These are phyloP conservation scores for Rosa persica DNA, from an alignment of 306 rosid genomes.

Conservation along the genomic window DNA sequence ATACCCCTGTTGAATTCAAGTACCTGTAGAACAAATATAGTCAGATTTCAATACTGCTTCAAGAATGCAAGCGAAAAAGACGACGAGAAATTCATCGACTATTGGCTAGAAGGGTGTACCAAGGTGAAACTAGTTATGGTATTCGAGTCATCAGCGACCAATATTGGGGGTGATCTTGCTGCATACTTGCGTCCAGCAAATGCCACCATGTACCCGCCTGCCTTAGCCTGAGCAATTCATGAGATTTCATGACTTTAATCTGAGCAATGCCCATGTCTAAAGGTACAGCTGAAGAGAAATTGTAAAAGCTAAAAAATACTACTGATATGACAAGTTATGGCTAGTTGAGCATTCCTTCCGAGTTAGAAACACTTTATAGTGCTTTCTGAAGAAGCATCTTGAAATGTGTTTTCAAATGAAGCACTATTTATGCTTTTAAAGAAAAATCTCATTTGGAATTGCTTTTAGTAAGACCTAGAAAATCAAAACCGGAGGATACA, in stretches of 20 bases:
- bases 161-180: slow-evolving; percentile 76
- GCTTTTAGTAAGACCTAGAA: background rate
- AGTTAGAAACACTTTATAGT: background rate
- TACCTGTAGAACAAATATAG: slow-evolving; percentile 45
- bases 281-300: background rate
- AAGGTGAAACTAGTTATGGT: slow-evolving; percentile 74
- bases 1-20: slow-evolving; percentile 75
- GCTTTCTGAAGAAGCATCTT: background rate
- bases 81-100: background rate
- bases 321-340: background rate
- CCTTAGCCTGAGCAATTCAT: slow-evolving; percentile 31
- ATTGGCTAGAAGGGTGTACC: slow-evolving; percentile 41
- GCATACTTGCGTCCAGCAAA: slow-evolving; percentile 94
- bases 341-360: background rate
- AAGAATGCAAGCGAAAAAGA: background rate
- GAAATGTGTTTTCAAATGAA: background rate
- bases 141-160: slow-evolving; percentile 55
- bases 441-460: background rate
- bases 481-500: background rate
- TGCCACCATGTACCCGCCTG: slow-evolving; percentile 77
- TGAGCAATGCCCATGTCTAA: too few species aligned
- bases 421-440: background rate
- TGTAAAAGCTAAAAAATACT: background rate
- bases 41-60: background rate
- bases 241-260: slow-evolving; percentile 1